A percentile compares a stretch with the other conserved stretches of the same genome.
phyloP scores from a whole-genome alignment of 2,329 filamentous ascomycete genomes.

The Exophiala sp. region DNA sequence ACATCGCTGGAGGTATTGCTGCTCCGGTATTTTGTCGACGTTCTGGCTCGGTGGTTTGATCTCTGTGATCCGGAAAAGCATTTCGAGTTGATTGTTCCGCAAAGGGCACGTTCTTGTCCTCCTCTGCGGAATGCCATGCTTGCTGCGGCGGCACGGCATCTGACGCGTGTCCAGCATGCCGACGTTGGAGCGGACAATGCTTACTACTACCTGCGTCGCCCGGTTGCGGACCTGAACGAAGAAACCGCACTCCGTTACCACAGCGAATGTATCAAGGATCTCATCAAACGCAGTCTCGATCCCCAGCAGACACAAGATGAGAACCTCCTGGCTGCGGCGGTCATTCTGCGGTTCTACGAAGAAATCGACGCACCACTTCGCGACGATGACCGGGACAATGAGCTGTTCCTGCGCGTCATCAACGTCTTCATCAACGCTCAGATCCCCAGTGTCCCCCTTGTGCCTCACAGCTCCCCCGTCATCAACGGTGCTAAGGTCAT shows the following conservation, averaged over 20 bases:
- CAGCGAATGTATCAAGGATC: slow-evolving; percentile 38
- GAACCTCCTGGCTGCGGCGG: slow-evolving; percentile 36
- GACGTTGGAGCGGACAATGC: not conserved
- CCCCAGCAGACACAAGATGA: slow-evolving; percentile 37
- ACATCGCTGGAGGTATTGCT: slow-evolving; percentile 13
- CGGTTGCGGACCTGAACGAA: slow-evolving; percentile 32
- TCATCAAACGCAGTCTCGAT: slow-evolving; percentile 37
- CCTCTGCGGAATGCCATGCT: slow-evolving; percentile 39
- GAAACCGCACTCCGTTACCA: slow-evolving; percentile 40
- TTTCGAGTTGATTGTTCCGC: slow-evolving; percentile 40
- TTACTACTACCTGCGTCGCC: slow-evolving; percentile 23
- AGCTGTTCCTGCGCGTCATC: slow-evolving; percentile 28
- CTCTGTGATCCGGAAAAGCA: slow-evolving; percentile 40
- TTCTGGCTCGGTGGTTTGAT: slow-evolving; percentile 35
- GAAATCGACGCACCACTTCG: slow-evolving; percentile 36
- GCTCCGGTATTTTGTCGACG: slow-evolving; percentile 28
- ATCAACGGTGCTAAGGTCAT: slow-evolving; percentile 9
- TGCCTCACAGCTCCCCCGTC: slow-evolving; percentile 15
- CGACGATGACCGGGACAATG: slow-evolving; percentile 19
- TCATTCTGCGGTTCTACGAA: slow-evolving; percentile 39
- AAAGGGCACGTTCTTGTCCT: slow-evolving; percentile 37
- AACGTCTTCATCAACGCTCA: slow-evolving; percentile 30
- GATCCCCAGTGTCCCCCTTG: slow-evolving; percentile 8
- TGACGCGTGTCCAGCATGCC: slow-evolving; percentile 32
- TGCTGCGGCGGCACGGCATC: slow-evolving; percentile 37